Evolutionary conservation across 2,329 filamentous ascomycete genomes (phyloP), one percentile per base, ranked within the genome.

Genomic region (Hortaea werneckii): DNA sequence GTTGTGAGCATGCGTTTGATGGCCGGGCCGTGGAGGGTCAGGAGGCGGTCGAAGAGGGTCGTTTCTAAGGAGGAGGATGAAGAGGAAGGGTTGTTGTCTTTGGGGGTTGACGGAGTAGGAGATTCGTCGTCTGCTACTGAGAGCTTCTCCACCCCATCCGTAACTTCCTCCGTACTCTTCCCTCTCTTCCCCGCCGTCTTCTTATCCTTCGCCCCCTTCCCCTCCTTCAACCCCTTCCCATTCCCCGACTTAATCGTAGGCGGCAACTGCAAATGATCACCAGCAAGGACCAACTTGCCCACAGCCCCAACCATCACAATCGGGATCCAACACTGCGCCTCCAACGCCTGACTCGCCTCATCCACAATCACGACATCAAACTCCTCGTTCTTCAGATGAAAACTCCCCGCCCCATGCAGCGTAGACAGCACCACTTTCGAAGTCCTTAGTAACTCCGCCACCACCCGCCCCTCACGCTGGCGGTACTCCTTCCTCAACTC

Each of bases 331-430:
- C 89, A 95, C 65, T 96, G 90, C 0, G 92, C 89, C 67, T 98
- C 92, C 7, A 96, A 73, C 1, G 92, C 92, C 64, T 98, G 92
- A 62, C 86, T 94, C 4, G 89, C 92, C 68, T 98, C 92, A 59
- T 98, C 92, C 46, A 98, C 87, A 50, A 98, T 82, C 28, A 98
- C 86, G 4, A 95, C 85, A 64, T 98, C 92, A 53, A 98, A 98
- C 43, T 78, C 70, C 59, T 94, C 80, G 50, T 82, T 77, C 50
- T 80, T 82, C 29, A 95, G 70, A 66, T 95, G 87, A 56, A 80
- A 83, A 0, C 89, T 85, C 6, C 92, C 92, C 1, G 90, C 84
- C 2, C 92, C 92, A 64, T 98, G 92, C 39, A 98, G 73, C 2
- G 92, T 98, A 0, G 89, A 85, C 11, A 96, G 77, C 4, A 96